Evolutionary conservation across 2,329 filamentous ascomycete genomes (phyloP), one percentile per base, ranked within the genome.

Genomic region (Albophoma yamanashiensis): DNA sequence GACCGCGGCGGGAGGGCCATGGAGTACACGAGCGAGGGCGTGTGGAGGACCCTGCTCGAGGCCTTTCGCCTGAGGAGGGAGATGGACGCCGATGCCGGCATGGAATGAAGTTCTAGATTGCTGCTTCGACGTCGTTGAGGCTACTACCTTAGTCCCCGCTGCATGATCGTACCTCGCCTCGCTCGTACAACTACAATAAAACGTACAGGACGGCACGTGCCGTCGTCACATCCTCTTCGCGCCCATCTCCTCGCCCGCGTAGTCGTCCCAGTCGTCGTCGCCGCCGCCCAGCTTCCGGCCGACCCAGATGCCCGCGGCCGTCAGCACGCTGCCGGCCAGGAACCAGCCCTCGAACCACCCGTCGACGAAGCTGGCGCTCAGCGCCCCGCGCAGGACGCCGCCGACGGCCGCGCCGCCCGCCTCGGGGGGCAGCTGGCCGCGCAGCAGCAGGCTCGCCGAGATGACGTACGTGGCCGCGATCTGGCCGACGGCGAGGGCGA

Each of bases 321-420:
- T 94, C 15, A 81, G 68, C 0, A 79, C 75, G 63, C 86, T 88
- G 6, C 88, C 87, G 3, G 86, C 70, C 60, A 96, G 73, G 71
- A 95, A 96, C 87, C 91, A 93, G 9, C 85, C 86, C 71, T 96
- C 91, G 66, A 96, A 96, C 91, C 91, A 96, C 38, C 38, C 52
- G 34, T 59, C 58, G n/a, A 59, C 58, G 11, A 59, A 59, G 14
- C 27, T 15, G 34, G 58, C 20, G 34, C 55, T 42, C 53, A 59
- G 58, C 2, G 58, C 78, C 20, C 90, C 89, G 25, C 89, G 89
- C 52, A 89, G 86, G 38, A 96, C 75, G 1, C 89, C 89, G 64
- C 92, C 89, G 3, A 85, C 86, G 4, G 95, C 89, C 1, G 89
- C 89, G 57, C 84, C 86, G 61, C 90, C 86, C 69, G 93, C 87